Conservation (phyloP, 208 protist species). For the Zelonia costaricensis region DNA sequence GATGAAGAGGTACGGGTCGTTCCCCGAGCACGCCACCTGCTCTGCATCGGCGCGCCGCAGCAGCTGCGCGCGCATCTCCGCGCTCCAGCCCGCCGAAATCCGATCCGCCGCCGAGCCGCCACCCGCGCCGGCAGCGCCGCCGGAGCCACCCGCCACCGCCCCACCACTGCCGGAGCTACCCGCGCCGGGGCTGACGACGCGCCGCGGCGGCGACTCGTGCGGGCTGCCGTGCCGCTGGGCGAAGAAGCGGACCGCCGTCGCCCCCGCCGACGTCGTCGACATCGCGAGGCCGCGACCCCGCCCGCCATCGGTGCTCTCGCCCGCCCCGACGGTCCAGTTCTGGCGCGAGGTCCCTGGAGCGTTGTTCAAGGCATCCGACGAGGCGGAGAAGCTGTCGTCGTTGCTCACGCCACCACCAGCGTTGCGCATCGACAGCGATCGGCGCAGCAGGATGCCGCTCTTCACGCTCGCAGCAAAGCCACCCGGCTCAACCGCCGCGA, state of each 20-base stretch:
- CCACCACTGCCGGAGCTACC: conserved; percentile 1
- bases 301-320: conserved; percentile 1
- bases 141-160: too few relatives aligned
- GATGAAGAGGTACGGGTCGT: conserved; percentile 27
- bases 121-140: neutral
- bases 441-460: conserved; percentile 6
- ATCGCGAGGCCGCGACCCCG: neutral
- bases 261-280: neutral
- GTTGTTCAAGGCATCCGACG: conserved; percentile 3
- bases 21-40: conserved; percentile 10
- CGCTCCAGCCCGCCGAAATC: conserved; percentile 2
- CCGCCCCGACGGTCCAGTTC: neutral
- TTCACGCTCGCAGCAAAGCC: neutral
- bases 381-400: conserved; percentile 1
- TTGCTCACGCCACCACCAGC: neutral
- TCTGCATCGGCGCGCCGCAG: conserved; percentile 23
- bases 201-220: too few relatives aligned
- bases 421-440: neutral
- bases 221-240: neutral
- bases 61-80: conserved; percentile 24
- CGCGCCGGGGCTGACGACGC: too few relatives aligned
- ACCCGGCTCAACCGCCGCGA: neutral
- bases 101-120: conserved; percentile 2
- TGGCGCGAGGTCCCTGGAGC: conserved; percentile 1
- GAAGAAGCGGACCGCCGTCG: conserved; percentile 2